A percentile compares a stretch with the other conserved stretches of the same genome.
Conservation (phyloP, 768 basidiomycete species). For the Mycena crocata region DNA sequence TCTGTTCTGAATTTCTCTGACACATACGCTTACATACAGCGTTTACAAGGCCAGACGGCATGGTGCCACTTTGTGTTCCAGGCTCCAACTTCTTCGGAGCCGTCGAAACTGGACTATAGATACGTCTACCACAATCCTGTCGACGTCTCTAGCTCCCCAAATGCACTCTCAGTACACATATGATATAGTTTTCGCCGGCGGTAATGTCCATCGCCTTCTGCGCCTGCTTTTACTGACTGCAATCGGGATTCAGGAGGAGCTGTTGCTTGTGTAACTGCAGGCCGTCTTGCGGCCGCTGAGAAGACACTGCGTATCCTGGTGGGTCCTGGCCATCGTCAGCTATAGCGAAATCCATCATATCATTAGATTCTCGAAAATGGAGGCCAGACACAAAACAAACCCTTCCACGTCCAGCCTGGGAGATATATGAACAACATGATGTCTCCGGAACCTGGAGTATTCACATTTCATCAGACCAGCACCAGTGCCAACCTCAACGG, state of each 20-base stretch:
- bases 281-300: slow-evolving; percentile 2
- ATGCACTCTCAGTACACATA: background rate
- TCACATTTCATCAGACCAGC: background rate
- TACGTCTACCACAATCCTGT: background rate
- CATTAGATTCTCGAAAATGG: slow-evolving; percentile 10
- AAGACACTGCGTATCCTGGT: slow-evolving; percentile 1
- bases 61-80: too few relatives aligned
- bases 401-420: background rate
- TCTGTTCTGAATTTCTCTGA: too few relatives aligned
- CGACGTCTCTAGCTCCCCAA: background rate
- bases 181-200: slow-evolving; percentile 14
- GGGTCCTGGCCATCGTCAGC: too few relatives aligned
- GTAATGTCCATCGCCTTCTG: background rate
- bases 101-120: background rate
- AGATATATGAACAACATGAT: background rate
- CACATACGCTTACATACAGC: too few relatives aligned
- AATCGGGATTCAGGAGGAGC: background rate
- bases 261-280: slow-evolving; percentile 4
- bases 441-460: background rate
- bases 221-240: background rate
- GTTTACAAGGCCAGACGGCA: too few relatives aligned
- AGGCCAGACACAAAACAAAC: background rate
- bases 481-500: slow-evolving; percentile 30
- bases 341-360: background rate
- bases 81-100: too few relatives aligned